A percentile compares a stretch with the other conserved stretches of the same genome.
These are phyloP conservation scores for Wickerhamomyces mucosus DNA, from an alignment of 805 yeast species.

Conservation along the genomic window DNA sequence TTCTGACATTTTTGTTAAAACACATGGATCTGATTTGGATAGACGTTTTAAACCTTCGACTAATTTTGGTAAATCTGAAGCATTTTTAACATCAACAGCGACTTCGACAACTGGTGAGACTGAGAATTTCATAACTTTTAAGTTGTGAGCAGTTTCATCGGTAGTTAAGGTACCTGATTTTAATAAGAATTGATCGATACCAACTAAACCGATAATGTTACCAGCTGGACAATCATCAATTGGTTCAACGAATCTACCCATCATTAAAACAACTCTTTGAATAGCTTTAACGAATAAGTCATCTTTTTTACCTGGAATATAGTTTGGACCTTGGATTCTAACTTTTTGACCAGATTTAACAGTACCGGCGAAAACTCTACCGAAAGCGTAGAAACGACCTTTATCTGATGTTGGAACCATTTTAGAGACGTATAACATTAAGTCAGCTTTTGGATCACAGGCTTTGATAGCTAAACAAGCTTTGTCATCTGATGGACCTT, in stretches of 20 bases:
- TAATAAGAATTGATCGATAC: conserved; percentile 99
- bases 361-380: conserved; percentile 99
- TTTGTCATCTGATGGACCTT: conserved; percentile 95
- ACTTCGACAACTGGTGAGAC: conserved; percentile 99
- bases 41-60: conserved; percentile 99
- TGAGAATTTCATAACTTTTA: conserved; percentile 99
- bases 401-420: conserved; percentile 99
- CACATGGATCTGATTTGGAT: conserved; percentile 99
- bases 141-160: conserved; percentile 93
- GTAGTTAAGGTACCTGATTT: conserved; percentile 99
- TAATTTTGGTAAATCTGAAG: conserved; percentile 97
- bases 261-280: conserved; percentile 99
- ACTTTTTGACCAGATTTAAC: conserved; percentile 98
- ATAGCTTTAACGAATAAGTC: conserved; percentile 94
- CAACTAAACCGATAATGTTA: conserved; percentile 99
- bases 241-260: conserved; percentile 98
- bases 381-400: conserved; percentile 99
- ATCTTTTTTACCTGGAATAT: conserved; percentile 96
- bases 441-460: conserved; percentile 98
- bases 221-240: conserved; percentile 99
- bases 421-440: conserved; percentile 99
- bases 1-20: conserved; percentile 74
- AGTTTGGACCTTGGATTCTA: conserved; percentile 99
- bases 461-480: conserved; percentile 86
- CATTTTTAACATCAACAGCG: conserved; percentile 99